Conservation (phyloP, 306 rosid genomes). For the Vigna mungo region DNA sequence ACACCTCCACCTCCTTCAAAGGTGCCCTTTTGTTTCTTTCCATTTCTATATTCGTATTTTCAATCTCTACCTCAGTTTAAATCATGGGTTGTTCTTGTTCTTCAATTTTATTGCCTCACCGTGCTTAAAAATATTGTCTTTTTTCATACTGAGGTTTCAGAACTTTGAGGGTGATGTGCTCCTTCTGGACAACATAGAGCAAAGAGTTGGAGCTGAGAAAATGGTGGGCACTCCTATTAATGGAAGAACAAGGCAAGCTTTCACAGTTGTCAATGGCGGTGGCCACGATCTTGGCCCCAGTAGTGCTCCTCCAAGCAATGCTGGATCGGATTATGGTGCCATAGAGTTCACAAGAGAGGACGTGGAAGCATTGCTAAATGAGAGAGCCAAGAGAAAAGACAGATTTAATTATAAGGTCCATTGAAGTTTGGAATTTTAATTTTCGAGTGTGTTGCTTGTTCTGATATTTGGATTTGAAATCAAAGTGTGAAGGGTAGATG, state of each 20-base stretch:
- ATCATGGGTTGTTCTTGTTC: conserved; percentile 41
- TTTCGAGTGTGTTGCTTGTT: background rate
- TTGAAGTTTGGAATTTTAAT: conserved; percentile 26
- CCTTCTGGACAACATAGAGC: conserved; percentile 44
- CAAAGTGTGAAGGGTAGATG: background rate
- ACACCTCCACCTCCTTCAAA: conserved; percentile 50
- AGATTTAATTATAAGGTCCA: conserved; percentile 93
- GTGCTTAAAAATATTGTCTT: conserved; percentile 38
- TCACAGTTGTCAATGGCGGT: conserved; percentile 75
- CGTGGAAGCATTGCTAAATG: conserved; percentile 84
- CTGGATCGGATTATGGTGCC: conserved; percentile 84
- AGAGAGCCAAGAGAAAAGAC: conserved; percentile 83
- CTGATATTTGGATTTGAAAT: conserved; percentile 36
- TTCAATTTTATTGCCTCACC: conserved; percentile 19
- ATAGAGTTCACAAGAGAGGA: conserved; percentile 94
- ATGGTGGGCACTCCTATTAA: conserved; percentile 89
- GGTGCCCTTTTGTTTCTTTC: conserved; percentile 45
- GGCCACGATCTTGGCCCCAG: conserved; percentile 70
- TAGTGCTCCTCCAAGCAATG: conserved; percentile 87
- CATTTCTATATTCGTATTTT: conserved; percentile 40
- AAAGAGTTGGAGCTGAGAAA: conserved; percentile 48
- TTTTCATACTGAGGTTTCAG: conserved; percentile 32
- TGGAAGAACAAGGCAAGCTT: conserved; percentile 73
- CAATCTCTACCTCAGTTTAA: conserved; percentile 27
- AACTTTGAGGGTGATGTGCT: conserved; percentile 58